Evolutionary conservation across 352 stramenopile genomes (phyloP).

Genomic region (Phytopythium mirpurense): DNA sequence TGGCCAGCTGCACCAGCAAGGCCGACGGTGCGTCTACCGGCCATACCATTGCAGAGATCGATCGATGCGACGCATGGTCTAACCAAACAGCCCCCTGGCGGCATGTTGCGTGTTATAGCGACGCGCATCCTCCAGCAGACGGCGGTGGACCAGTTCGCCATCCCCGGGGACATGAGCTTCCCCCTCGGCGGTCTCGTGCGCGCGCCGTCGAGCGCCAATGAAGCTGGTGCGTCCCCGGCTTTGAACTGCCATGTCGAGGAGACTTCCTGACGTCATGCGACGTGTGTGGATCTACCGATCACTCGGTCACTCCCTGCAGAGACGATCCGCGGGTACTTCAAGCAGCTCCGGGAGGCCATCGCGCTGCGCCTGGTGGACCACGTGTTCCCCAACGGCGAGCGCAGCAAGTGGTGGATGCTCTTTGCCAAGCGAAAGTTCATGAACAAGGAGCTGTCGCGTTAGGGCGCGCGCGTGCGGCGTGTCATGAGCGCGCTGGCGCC

Average conservation of each 20-base stretch:
- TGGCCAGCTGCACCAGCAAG: slow-evolving; percentile 81
- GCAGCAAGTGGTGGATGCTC: slow-evolving; percentile 94
- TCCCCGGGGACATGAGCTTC: slow-evolving; percentile 84
- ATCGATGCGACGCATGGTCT: no score
- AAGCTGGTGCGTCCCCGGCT: slow-evolving; percentile 69
- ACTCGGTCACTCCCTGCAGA: no score
- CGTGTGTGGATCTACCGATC: no score
- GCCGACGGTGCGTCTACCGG: slow-evolving; percentile 36
- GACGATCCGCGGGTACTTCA: slow-evolving; percentile 86
- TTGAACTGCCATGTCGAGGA: no score
- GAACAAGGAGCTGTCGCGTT: slow-evolving; percentile 88
- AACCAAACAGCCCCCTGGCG: no score
- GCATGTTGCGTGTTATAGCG: slow-evolving; percentile 29
- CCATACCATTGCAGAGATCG: not conserved
- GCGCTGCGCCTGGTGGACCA: slow-evolving; percentile 74
- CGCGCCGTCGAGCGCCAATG: slow-evolving; percentile 56
- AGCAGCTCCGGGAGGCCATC: slow-evolving; percentile 87
- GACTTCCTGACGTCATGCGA: no score
- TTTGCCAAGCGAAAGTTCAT: slow-evolving; percentile 95
- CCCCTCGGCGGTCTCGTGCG: slow-evolving; percentile 78
- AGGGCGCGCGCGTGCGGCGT: no score
- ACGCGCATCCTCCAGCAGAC: slow-evolving; percentile 76
- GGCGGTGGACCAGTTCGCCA: slow-evolving; percentile 78
- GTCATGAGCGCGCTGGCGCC: no score
- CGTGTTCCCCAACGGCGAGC: slow-evolving; percentile 78